Evolutionary conservation across 192 early-diverging fungal species (phyloP).

Genomic region (Paraglomus occultum): DNA sequence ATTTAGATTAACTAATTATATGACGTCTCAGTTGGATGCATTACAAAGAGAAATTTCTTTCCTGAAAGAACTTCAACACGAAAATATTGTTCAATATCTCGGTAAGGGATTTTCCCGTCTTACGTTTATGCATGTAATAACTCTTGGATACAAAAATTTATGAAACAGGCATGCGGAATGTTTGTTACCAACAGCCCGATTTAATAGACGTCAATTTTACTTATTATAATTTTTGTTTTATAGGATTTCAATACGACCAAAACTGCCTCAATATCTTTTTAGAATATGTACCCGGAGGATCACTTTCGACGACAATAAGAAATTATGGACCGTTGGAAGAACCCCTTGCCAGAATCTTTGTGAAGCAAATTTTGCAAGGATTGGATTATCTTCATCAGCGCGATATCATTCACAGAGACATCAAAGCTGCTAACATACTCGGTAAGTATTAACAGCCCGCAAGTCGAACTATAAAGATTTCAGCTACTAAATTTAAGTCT

Average conservation of each 20-base stretch:
- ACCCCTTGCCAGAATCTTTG: conserved; percentile 78
- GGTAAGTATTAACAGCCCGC: conserved; percentile 38
- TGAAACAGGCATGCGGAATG: no score
- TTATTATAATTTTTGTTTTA: conserved; percentile 26
- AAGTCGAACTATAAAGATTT: conserved; percentile 2
- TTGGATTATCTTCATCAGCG: conserved; percentile 92
- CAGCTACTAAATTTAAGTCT: not conserved
- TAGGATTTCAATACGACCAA: conserved; percentile 76
- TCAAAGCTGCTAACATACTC: conserved; percentile 94
- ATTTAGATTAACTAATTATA: no score
- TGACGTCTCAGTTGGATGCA: conserved; percentile 69
- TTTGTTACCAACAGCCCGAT: conserved; percentile 6
- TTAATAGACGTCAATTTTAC: not conserved
- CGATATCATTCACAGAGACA: conserved; percentile 96
- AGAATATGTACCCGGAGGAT: conserved; percentile 98
- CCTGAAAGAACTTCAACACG: conserved; percentile 88
- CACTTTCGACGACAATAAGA: conserved; percentile 80
- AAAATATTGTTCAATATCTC: conserved; percentile 95
- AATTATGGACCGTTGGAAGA: conserved; percentile 89
- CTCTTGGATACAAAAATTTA: no score
- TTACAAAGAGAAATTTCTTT: conserved; percentile 88
- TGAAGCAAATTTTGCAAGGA: conserved; percentile 88
- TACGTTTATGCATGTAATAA: no score
- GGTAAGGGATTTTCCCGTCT: conserved; percentile 46
- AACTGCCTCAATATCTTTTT: conserved; percentile 86